Percentiles rank a stretch among this genome's conserved stretches.
These are phyloP conservation scores for Ustilago cynodontis DNA, from an alignment of 1,284 basidiomycete genomes.

Conservation along the genomic window DNA sequence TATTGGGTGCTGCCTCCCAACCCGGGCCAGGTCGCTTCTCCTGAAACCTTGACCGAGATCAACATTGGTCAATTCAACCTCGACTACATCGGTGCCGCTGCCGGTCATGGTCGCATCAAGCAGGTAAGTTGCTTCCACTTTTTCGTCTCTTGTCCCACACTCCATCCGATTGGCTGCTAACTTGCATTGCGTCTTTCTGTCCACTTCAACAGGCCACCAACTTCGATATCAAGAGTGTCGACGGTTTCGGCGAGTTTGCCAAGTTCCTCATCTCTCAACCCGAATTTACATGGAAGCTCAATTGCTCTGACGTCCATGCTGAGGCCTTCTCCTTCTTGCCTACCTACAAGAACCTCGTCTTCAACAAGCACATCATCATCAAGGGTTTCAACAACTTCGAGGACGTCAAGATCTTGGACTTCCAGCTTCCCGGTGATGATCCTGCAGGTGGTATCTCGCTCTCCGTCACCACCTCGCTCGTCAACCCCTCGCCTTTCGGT, in stretches of 20 bases:
- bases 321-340: conserved; percentile 74
- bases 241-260: conserved; percentile 68
- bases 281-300: conserved; percentile 80
- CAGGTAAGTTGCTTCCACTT: conserved; percentile 50
- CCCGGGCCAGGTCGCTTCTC: conserved; percentile 38
- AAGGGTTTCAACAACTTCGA: conserved; percentile 79
- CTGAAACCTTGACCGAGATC: conserved; percentile 60
- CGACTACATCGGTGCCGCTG: conserved; percentile 66
- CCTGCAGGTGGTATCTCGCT: conserved; percentile 80
- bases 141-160: not conserved
- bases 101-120: conserved; percentile 69
- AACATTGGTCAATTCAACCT: conserved; percentile 64
- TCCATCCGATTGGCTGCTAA: not conserved
- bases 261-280: conserved; percentile 76
- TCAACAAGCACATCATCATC: conserved; percentile 64
- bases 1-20: conserved; percentile 68
- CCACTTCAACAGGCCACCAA: conserved; percentile 51
- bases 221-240: conserved; percentile 66
- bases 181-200: not conserved
- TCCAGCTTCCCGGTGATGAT: conserved; percentile 80
- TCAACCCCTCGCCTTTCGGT: conserved; percentile 80
- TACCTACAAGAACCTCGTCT: conserved; percentile 61
- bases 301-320: conserved; percentile 75
- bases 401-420: conserved; percentile 76
- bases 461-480: conserved; percentile 75